These are phyloP conservation scores for Phyllosticta citribraziliensis DNA, from an alignment of 2,329 filamentous ascomycete genomes.

Conservation along the genomic window DNA sequence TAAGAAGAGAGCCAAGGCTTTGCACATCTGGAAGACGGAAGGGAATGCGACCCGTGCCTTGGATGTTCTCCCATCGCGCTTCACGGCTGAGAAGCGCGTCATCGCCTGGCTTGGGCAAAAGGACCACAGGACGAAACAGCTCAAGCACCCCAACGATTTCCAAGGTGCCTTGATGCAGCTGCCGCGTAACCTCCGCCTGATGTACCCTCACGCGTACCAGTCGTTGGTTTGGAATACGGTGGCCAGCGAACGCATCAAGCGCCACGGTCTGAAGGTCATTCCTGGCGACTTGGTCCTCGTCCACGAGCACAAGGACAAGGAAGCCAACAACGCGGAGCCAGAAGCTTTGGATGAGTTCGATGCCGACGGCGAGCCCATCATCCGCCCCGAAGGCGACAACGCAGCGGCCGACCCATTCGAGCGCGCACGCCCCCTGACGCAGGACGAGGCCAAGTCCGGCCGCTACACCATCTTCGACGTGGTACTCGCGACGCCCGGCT, in stretches of 20 bases:
- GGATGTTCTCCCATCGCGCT: slow-evolving; percentile 64
- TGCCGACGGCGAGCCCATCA: slow-evolving; percentile 56
- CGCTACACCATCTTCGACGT: slow-evolving; percentile 76
- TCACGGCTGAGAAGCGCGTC: slow-evolving; percentile 67
- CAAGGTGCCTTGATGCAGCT: slow-evolving; percentile 73
- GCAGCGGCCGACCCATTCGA: slow-evolving; percentile 50
- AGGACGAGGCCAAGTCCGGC: slow-evolving; percentile 68
- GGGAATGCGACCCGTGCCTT: slow-evolving; percentile 52
- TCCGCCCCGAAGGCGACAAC: slow-evolving; percentile 50
- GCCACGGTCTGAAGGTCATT: slow-evolving; percentile 63
- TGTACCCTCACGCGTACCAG: slow-evolving; percentile 97
- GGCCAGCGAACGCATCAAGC: slow-evolving; percentile 69
- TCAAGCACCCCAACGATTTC: slow-evolving; percentile 54
- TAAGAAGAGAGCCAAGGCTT: slow-evolving; percentile 64
- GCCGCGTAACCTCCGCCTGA: slow-evolving; percentile 70
- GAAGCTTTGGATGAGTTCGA: slow-evolving; percentile 35
- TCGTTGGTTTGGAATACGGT: slow-evolving; percentile 88
- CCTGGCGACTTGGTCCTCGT: slow-evolving; percentile 76
- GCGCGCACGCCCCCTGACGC: slow-evolving; percentile 63
- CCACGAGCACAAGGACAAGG: slow-evolving; percentile 45
- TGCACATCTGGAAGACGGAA: slow-evolving; percentile 60
- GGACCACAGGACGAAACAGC: slow-evolving; percentile 35
- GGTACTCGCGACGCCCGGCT: slow-evolving; percentile 87
- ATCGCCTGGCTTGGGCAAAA: slow-evolving; percentile 60
- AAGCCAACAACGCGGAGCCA: slow-evolving; percentile 14